These are phyloP conservation scores for Balakata baccata DNA, from an alignment of 345 rosid genomes.

Conservation along the genomic window DNA sequence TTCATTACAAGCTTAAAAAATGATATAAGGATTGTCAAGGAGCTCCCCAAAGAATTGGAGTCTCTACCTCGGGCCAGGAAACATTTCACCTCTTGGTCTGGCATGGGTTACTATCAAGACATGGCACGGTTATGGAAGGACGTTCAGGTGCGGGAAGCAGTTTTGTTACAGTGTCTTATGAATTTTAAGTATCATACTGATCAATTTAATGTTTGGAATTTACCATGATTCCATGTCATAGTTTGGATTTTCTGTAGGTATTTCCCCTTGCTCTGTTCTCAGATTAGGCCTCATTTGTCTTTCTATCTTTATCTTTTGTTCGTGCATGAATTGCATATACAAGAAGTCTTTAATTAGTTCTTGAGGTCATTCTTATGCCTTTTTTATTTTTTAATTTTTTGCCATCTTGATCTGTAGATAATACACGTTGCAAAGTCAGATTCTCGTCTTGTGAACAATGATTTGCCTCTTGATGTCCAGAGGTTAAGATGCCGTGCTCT, in stretches of 20 bases:
- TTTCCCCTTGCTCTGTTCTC: neutral
- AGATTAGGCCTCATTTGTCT: neutral
- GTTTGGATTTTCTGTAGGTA: neutral
- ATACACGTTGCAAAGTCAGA: constrained; percentile 87
- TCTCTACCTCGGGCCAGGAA: constrained; percentile 74
- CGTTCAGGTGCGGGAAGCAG: constrained; percentile 39
- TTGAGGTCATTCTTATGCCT: neutral
- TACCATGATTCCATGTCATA: neutral
- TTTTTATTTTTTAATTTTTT: neutral
- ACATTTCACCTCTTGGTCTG: constrained; percentile 85
- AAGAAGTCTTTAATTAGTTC: constrained; percentile 4
- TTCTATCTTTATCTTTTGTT: neutral
- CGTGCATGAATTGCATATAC: neutral
- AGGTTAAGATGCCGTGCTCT: constrained; percentile 89
- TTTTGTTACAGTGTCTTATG: neutral
- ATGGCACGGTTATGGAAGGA: constrained; percentile 70
- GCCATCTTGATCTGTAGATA: constrained; percentile 47
- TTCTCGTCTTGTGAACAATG: constrained; percentile 90
- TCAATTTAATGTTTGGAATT: neutral
- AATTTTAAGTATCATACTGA: neutral
- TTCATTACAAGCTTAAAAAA: constrained; percentile 57
- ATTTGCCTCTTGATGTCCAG: constrained; percentile 78
- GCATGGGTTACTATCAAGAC: constrained; percentile 77
- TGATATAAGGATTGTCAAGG: constrained; percentile 67
- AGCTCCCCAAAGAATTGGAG: constrained; percentile 71